Percentiles rank a stretch among this genome's conserved stretches.
phyloP scores from a whole-genome alignment of 2,329 filamentous ascomycete genomes.

The Ilyonectria mors-panacis region DNA sequence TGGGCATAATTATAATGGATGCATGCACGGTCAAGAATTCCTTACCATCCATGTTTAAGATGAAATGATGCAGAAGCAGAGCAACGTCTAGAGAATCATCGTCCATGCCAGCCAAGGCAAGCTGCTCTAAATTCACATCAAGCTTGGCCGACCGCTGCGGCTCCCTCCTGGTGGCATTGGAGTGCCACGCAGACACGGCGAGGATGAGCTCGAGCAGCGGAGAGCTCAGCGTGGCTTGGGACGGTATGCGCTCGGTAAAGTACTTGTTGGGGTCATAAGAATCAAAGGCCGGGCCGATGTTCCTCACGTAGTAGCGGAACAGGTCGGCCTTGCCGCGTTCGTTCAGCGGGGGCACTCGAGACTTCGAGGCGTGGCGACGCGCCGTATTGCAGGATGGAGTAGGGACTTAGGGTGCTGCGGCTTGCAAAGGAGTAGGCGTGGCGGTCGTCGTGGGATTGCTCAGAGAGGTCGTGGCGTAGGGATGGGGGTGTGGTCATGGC shows the following conservation, averaged over 20 bases:
- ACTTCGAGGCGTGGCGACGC: constrained; percentile 9
- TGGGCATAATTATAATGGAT: neutral
- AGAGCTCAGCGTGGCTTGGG: constrained; percentile 26
- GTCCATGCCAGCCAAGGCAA: constrained; percentile 24
- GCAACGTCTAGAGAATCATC: constrained; percentile 27
- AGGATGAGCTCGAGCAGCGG: constrained; percentile 32
- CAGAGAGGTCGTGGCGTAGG: neutral
- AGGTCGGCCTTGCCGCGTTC: constrained; percentile 28
- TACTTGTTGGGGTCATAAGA: constrained; percentile 34
- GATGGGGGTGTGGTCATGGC: constrained; percentile 11
- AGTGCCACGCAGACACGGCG: constrained; percentile 28
- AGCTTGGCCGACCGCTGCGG: constrained; percentile 12
- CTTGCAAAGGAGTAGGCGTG: constrained; percentile 12
- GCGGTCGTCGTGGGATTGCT: neutral
- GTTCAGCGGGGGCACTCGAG: constrained; percentile 25
- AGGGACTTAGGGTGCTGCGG: constrained; percentile 22
- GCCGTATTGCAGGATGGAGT: constrained; percentile 10
- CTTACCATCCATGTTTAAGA: constrained; percentile 30
- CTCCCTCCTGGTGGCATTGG: constrained; percentile 15
- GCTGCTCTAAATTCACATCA: constrained; percentile 21
- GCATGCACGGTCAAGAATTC: neutral
- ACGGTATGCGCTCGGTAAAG: constrained; percentile 28
- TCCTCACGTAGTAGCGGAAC: constrained; percentile 33
- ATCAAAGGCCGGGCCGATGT: constrained; percentile 38
- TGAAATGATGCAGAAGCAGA: constrained; percentile 24